Evolutionary conservation across 1,284 basidiomycete species (phyloP), one percentile per base, ranked within the genome.

Genomic region (Papiliotrema flavescens): DNA sequence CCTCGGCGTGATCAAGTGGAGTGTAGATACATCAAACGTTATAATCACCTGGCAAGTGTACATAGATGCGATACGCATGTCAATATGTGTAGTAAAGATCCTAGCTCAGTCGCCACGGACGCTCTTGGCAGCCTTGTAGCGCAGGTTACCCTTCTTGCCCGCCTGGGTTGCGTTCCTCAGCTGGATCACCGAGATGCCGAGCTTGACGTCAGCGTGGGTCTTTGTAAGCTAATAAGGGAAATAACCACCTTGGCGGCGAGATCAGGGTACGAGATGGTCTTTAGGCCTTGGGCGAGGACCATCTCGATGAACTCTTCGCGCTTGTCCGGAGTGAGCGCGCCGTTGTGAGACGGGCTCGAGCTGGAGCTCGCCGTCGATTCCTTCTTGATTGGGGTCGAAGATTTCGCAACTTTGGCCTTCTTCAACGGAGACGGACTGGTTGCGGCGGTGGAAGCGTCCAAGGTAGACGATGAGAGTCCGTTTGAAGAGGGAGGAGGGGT

Each of bases 151-250:
- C 54, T 61, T 66, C 24, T 51, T 60, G 0, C 63, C 65, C 11
- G 56, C 54, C 47, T 65, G 63, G 15, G 63, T 63, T 14, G 66
- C 65, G 48, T 69, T 66, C 5, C 46, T 47, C 22, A 69, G 24
- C 43, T 65, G 62, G 19, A 36, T 32, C 9, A 47, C 43, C 23
- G 56, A 57, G n/a, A 64, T 42, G 13, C 56, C 61, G 35, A 59
- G 52, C 65, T 65, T 49, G 49, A 8, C 11, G 42, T 47, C 5
- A 7, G 23, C 23, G 28, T 6, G n/a, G 4, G 17, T 20, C 2
- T 50, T 22, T 14, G n/a, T 22, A 19, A 11, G 39, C 36, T 23
- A 24, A 40, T 4, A 11, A 14, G 8, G 14, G 26, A 24, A 11
- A 11, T 9, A 15, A 40, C 51, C 11, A 53, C 51, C 35, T 53